Evolutionary conservation across 208 protist species (phyloP).

Genomic region (Wallacemonas sp.): DNA sequence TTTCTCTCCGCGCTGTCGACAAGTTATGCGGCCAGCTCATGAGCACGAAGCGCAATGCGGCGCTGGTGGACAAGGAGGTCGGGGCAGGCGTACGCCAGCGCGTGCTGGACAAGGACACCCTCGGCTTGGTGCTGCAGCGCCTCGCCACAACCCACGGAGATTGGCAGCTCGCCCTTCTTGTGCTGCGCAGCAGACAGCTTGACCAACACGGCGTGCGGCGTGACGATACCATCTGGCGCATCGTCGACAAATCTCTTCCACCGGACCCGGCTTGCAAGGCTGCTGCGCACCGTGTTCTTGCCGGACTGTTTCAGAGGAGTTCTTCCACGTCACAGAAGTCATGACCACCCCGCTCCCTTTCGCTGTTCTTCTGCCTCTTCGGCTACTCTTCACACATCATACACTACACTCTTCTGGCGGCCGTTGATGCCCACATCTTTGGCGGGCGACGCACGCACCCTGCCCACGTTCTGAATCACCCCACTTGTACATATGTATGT

Average conservation of each 20-base stretch:
- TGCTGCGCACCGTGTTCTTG: conserved; percentile 29
- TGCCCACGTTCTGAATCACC: no score
- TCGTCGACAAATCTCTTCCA: conserved; percentile 51
- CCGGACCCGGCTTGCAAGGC: conserved; percentile 27
- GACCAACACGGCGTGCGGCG: conserved; percentile 35
- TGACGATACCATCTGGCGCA: conserved; percentile 67
- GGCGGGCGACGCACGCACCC: no score
- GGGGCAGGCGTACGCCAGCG: conserved; percentile 51
- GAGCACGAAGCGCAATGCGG: conserved; percentile 18
- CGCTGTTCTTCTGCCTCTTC: neutral
- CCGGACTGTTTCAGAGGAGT: conserved; percentile 15
- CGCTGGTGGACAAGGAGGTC: conserved; percentile 40
- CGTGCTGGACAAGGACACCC: conserved; percentile 58
- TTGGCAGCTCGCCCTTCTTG: conserved; percentile 58
- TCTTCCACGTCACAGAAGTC: neutral
- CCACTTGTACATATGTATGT: no score
- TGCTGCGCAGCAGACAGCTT: conserved; percentile 52
- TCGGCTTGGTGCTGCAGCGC: conserved; percentile 70
- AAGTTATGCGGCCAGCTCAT: conserved; percentile 49
- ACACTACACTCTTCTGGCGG: neutral
- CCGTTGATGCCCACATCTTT: no score
- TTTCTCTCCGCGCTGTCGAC: conserved; percentile 42
- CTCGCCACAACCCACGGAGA: conserved; percentile 32
- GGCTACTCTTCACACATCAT: neutral
- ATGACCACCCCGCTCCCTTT: neutral